Percentiles rank a stretch among this genome's conserved stretches.
These are phyloP conservation scores for Curvularia lunata DNA, from an alignment of 2,329 filamentous ascomycete species.

Conservation along the genomic window DNA sequence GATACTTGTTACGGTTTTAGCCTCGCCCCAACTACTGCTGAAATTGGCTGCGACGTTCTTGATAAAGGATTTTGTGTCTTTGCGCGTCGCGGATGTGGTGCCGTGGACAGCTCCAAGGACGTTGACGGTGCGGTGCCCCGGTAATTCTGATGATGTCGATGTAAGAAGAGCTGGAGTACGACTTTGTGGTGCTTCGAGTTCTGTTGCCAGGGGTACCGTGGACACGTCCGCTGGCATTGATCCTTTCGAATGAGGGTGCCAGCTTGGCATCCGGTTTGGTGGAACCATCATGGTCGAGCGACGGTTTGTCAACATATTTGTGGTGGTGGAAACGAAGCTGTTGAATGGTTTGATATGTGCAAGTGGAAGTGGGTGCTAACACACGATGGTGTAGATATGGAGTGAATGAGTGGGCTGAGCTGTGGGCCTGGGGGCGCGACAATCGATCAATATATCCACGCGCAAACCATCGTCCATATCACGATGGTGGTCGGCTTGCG, in stretches of 20 bases:
- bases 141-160: constrained; percentile 34
- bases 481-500: constrained; percentile 23
- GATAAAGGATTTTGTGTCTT: constrained; percentile 44
- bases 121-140: constrained; percentile 36
- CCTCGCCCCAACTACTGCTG: constrained; percentile 36
- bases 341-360: neutral
- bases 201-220: constrained; percentile 18
- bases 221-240: constrained; percentile 18
- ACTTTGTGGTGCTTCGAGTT: constrained; percentile 36
- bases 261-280: constrained; percentile 32
- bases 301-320: constrained; percentile 45
- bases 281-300: constrained; percentile 46
- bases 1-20: constrained; percentile 40
- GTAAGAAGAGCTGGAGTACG: constrained; percentile 39
- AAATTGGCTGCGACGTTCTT: constrained; percentile 34
- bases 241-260: constrained; percentile 32
- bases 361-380: neutral
- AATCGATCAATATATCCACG: constrained; percentile 27
- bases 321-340: neutral
- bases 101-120: constrained; percentile 43
- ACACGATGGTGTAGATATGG: neutral
- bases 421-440: constrained; percentile 10
- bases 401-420: neutral
- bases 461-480: constrained; percentile 1
- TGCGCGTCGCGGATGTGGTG: constrained; percentile 41